A percentile compares a stretch with the other conserved stretches of the same genome.
phyloP scores from a whole-genome alignment of 257 asterid genomes.

The Solanum tarijense region DNA sequence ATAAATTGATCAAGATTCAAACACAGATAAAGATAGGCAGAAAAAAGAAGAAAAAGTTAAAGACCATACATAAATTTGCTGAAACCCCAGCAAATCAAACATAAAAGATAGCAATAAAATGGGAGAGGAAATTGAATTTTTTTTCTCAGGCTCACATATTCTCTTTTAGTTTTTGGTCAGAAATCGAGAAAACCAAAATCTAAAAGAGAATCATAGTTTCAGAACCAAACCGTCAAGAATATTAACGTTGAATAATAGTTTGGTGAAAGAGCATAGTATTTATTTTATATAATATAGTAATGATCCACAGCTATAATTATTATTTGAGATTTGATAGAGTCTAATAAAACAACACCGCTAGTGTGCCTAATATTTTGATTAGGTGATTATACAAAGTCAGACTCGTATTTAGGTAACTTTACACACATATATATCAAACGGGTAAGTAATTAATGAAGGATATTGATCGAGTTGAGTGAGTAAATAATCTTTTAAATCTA shows the following conservation, averaged over 20 bases:
- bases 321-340: neutral
- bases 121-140: neutral
- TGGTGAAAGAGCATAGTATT: constrained; percentile 43
- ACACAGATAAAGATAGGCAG: neutral
- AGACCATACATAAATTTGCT: neutral
- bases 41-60: neutral
- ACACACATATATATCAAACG: neutral
- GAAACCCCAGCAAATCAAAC: neutral
- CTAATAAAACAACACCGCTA: neutral
- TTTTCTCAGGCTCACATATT: neutral
- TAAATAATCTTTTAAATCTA: no score
- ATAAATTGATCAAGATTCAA: neutral
- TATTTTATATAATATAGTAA: neutral
- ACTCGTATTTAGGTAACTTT: neutral
- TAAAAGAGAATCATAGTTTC: constrained; percentile 5
- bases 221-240: constrained; percentile 50
- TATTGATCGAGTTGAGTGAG: neutral
- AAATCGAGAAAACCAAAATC: neutral
- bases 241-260: constrained; percentile 27
- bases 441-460: neutral
- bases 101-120: constrained; percentile 1
- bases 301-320: no score
- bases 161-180: neutral
- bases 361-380: neutral
- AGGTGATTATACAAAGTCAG: neutral